Evolutionary conservation across 2,329 filamentous ascomycete species (phyloP).

Genomic region (Pseudogymnoascus sp.): DNA sequence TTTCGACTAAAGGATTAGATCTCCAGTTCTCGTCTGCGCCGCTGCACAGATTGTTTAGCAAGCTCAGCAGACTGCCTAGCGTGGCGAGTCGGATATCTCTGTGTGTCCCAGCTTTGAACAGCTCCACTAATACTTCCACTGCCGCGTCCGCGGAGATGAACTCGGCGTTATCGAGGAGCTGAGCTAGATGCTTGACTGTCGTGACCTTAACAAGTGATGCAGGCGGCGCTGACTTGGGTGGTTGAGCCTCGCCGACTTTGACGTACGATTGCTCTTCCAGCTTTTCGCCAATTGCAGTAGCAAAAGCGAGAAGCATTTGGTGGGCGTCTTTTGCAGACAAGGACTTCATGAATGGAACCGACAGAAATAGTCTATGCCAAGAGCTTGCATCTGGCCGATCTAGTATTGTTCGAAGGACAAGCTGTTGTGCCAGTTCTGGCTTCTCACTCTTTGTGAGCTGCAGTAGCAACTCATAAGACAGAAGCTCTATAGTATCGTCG

Average conservation of each 20-base stretch:
- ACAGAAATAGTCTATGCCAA: slow-evolving; percentile 36
- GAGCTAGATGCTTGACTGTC: slow-evolving; percentile 38
- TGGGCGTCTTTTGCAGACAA: slow-evolving; percentile 30
- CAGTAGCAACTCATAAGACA: slow-evolving; percentile 26
- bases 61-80: slow-evolving; percentile 31
- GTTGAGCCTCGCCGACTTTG: slow-evolving; percentile 14
- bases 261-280: slow-evolving; percentile 24
- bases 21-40: slow-evolving; percentile 17
- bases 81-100: slow-evolving; percentile 34
- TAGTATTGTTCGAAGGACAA: slow-evolving; percentile 29
- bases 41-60: slow-evolving; percentile 23
- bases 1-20: slow-evolving; percentile 15
- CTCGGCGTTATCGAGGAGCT: slow-evolving; percentile 31
- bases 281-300: slow-evolving; percentile 27
- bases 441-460: slow-evolving; percentile 28
- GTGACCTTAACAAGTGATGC: slow-evolving; percentile 34
- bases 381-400: slow-evolving; percentile 35
- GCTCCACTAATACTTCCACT: slow-evolving; percentile 25
- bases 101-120: slow-evolving; percentile 31
- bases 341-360: slow-evolving; percentile 28
- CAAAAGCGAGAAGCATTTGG: slow-evolving; percentile 28
- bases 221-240: slow-evolving; percentile 6
- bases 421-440: slow-evolving; percentile 27
- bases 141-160: slow-evolving; percentile 31
- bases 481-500: slow-evolving; percentile 19